These are phyloP conservation scores for Neurospora tetraspora DNA, from an alignment of 495 filamentous ascomycete genomes.

Conservation along the genomic window DNA sequence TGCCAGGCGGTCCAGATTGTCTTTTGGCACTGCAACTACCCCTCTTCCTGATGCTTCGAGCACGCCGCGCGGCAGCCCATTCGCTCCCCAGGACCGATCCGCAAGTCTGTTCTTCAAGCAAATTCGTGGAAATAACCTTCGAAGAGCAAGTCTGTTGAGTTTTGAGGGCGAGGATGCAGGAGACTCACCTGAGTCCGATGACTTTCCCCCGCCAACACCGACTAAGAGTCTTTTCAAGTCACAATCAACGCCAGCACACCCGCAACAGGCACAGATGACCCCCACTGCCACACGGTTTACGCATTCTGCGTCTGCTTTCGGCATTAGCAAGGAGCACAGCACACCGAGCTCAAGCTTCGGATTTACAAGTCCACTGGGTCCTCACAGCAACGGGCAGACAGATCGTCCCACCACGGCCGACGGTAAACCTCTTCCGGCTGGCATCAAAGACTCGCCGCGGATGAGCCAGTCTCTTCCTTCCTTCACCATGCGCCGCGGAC, in stretches of 20 bases:
- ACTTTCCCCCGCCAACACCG: conserved; percentile 84
- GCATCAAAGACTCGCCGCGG: conserved; percentile 3
- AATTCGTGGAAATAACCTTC: conserved; percentile 31
- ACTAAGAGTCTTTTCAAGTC: conserved; percentile 58
- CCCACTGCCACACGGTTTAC: conserved; percentile 19
- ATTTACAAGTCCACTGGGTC: conserved; percentile 22
- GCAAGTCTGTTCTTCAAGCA: conserved; percentile 31
- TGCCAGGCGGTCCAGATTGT: conserved; percentile 31
- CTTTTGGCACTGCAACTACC: conserved; percentile 41
- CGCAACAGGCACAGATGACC: conserved; percentile 13
- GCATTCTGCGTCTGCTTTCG: conserved; percentile 16
- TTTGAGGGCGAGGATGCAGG: conserved; percentile 60
- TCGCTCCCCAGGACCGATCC: conserved; percentile 51
- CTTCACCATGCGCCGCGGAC: conserved; percentile 4
- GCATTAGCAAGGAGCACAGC: conserved; percentile 9
- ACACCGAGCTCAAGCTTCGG: conserved; percentile 31
- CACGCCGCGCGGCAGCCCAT: conserved; percentile 35
- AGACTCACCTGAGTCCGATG: conserved; percentile 42
- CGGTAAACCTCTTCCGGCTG: neutral
- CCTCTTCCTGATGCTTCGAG: conserved; percentile 49
- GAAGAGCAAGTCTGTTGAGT: conserved; percentile 68
- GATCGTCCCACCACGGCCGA: neutral
- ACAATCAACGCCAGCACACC: conserved; percentile 10
- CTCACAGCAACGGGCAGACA: conserved; percentile 2
- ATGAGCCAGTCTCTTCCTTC: conserved; percentile 15